Evolutionary conservation across 1,284 basidiomycete genomes (phyloP), one percentile per base, ranked within the genome.

Genomic region (Naganishia albida): DNA sequence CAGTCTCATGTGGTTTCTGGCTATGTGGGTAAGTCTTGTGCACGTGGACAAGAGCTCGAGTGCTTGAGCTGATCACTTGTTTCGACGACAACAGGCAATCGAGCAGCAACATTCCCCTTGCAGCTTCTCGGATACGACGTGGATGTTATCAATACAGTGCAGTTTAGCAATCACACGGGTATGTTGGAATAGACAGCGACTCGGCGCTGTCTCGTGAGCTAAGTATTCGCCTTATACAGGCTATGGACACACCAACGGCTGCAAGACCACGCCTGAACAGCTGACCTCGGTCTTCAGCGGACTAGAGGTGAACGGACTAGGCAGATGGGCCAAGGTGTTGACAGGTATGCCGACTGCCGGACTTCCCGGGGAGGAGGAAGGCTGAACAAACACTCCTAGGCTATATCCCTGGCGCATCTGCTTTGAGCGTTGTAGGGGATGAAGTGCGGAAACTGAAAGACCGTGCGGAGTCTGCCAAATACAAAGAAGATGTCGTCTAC

Each of bases 111-210:
- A 0, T 97, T 99, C 74, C 94, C 95, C 0, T 83, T 98, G 16
- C 94, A 98, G 78, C 88, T 91, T 67, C 85, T 98, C 50, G 95
- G 93, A 26, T 98, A 90, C 80, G 93, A 99, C 71, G 93, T 98
- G 46, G 95, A 99, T 81, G 92, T 91, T 26, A 85, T 97, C 46
- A 97, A 98, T 78, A 96, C 94, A 0, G 95, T 98, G 52, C 85
- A 85, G 83, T 84, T 82, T 71, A 91, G 90, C 16, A 99, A 99
- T 72, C 95, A 99, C 77, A 86, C 93, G 6, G 93, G 93, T 88
- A 65, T 63, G 84, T 75, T 10, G 4, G 6, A 10, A 34, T 34
- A 34, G 34, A 6, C 6, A 34, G 34, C 34, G 10, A 6, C 1
- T 23, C 34, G 43, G 38, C 23, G 39, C 23, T 16, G 2, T 54